Base-by-base conservation (phyloP, 2,329 filamentous ascomycete genomes). In the Metarhizium humberi region DNA sequence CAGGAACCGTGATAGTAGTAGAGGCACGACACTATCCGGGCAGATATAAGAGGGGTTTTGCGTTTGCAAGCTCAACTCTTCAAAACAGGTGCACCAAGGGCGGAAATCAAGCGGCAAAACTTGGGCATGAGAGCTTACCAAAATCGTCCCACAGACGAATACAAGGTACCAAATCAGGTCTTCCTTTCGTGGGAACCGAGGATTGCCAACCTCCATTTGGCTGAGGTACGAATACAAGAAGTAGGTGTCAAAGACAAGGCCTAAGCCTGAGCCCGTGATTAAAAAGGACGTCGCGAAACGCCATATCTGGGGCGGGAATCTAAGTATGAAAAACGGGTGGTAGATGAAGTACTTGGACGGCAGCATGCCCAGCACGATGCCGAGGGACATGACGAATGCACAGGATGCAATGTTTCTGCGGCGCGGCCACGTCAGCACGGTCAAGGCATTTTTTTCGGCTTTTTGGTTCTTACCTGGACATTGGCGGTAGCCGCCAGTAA, bases 1-100 rank as follows among this genome's bases (percentile, higher is more conserved):
- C 85, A 90, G 86, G 86, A 90, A 90, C 86, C 86, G 86, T 77
- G 79, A 86, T 85, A 88, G 85, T 77, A 82, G 86, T 80, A 66
- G 71, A 71, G 73, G 79, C 73, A 71, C 60, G 66, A 67, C 77
- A 78, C 86, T 88, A 86, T 82, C 80, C 86, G 86, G 86, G 86
- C 86, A 90, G 86, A 88, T 88, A 84, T 78, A 76, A 76, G 78
- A 81, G 79, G 72, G 55, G 74, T 69, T 34, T 56, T 59, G 56
- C 11, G 32, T 38, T 50, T 30, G 20, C 13, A 16, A 7, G n/a
- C 16, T 25, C 25, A 18, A 18, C 3, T 48, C 20, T 47, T 36
- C 29, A 47, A 50, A 30, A 16, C 18, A 38, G 32, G 25, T 34
- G n/a, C 54, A 53, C 51, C 54, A 58, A 58, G 52, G 50, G 52